Conservation (phyloP, 306 rosid species). For the Dryas alaskensis region DNA sequence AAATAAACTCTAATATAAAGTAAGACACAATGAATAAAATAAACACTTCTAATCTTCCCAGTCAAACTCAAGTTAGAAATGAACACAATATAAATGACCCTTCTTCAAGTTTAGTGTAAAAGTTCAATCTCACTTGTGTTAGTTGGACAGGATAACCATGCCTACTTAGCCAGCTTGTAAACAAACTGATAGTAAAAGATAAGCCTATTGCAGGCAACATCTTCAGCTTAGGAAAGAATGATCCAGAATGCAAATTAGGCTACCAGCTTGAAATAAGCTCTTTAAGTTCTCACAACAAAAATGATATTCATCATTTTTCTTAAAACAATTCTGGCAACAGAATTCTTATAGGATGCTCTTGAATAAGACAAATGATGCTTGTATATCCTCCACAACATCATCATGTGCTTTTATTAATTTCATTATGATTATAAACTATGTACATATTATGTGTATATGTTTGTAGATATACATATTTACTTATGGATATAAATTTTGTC, state of each 20-base stretch:
- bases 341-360: not conserved
- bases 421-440: not conserved
- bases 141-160: not conserved
- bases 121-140: not conserved
- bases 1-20: conserved; percentile 1
- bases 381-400: not conserved
- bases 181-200: not conserved
- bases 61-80: not conserved
- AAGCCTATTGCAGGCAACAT: not conserved
- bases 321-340: not conserved
- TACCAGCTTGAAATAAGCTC: not conserved
- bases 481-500: not conserved
- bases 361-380: not conserved
- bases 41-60: not conserved
- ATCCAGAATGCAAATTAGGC: not conserved
- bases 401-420: not conserved
- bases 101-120: not conserved
- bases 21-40: not conserved
- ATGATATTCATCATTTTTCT: no score
- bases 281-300: not conserved
- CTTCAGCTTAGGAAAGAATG: not conserved
- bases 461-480: not conserved
- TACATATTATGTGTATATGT: not conserved
- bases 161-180: not conserved
- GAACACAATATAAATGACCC: not conserved